These are phyloP conservation scores for Acacia concinna DNA, from an alignment of 331 rosid genomes.

Conservation along the genomic window DNA sequence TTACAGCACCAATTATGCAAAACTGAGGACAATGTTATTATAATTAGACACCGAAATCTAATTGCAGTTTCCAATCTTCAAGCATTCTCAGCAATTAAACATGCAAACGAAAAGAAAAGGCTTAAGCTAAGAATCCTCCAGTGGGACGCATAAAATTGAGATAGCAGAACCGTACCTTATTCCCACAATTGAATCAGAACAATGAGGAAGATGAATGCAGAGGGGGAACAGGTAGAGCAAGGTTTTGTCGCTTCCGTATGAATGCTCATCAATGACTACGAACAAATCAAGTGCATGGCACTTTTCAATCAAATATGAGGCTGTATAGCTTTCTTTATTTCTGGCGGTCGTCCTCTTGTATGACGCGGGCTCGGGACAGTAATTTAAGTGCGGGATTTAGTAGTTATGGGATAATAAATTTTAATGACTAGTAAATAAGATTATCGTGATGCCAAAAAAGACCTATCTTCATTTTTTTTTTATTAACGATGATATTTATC, in stretches of 20 bases:
- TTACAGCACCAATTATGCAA: not conserved
- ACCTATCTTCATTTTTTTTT: not conserved
- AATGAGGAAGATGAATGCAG: not conserved
- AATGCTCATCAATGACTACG: slow-evolving; percentile 11
- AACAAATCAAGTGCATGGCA: not conserved
- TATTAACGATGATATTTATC: too few species aligned
- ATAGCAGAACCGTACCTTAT: not conserved
- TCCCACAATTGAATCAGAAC: not conserved
- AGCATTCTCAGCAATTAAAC: not conserved
- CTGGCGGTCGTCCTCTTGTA: not conserved
- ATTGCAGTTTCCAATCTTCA: not conserved
- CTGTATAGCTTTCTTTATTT: not conserved
- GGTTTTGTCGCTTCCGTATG: slow-evolving; percentile 10
- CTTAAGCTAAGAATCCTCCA: not conserved
- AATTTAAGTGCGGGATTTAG: not conserved
- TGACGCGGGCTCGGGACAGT: not conserved
- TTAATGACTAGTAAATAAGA: not conserved
- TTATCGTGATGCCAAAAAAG: not conserved
- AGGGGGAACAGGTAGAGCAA: not conserved
- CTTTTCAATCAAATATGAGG: not conserved
- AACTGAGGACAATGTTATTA: not conserved
- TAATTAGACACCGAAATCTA: not conserved
- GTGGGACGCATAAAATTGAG: not conserved
- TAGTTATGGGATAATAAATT: not conserved
- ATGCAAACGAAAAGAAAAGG: not conserved